Evolutionary conservation across 2,329 filamentous ascomycete species (phyloP), one percentile per base, ranked within the genome.

Genomic region (Stachybotrys echinatus): DNA sequence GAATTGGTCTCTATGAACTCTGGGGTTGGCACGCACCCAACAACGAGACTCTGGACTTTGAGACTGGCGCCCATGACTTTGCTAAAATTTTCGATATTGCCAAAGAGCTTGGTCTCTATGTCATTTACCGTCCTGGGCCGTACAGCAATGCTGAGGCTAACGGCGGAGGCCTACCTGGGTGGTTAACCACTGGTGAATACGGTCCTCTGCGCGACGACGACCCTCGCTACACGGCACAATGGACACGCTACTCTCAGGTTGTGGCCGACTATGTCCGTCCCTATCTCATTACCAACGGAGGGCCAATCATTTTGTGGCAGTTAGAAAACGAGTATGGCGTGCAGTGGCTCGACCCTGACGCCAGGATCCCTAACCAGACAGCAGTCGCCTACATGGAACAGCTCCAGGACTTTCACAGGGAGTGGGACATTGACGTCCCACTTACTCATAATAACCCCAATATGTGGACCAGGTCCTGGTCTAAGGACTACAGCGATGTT

Each of bases 261-360:
- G 70, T 66, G 14, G n/a, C n/a, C n/a, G 55, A 54, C 1, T 65
- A 70, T 6, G 46, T 75, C 27, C 20, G 48, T 7, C 54, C 59
- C 6, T 48, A 71, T n/a, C 68, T 72, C 48, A 63, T 71, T 14
- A 67, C 65, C 1, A 58, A 66, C 1, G 73, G 72, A 12, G 74
- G 73, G 0, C 70, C 71, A 3, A 62, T 76, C 18, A 54, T 76
- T n/a, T 74, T 75, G 72, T 66, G 74, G 1, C 73, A 76, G 55
- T 64, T 75, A 5, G 74, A 76, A 56, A 76, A 76, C 48, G 73
- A 75, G 52, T 77, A 77, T 51, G 73, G 74, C n/a, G n/a, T n/a
- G n/a, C n/a, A n/a, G n/a, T n/a, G n/a, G n/a, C n/a, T n/a, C n/a
- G n/a, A 37, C 31, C 31, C 31, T 10, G 31, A 37, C 31, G 10